Evolutionary conservation across 805 yeast genomes (phyloP).

Genomic region (Metschnikowia peoriensis): DNA sequence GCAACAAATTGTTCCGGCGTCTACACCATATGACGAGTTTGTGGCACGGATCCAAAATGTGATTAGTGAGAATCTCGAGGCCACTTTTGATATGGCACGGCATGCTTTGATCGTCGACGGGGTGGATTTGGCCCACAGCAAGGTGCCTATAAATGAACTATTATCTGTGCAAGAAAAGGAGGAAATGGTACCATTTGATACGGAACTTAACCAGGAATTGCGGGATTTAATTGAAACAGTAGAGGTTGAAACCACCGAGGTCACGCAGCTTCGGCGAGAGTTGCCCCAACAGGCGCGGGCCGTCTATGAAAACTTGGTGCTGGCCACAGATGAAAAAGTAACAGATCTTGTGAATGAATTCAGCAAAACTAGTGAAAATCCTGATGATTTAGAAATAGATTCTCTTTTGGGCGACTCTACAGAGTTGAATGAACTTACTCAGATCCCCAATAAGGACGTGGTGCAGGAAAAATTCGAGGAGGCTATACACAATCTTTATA

Average conservation of each 20-base stretch:
- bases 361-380: conserved; percentile 10
- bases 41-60: conserved; percentile 41
- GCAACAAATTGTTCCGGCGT: conserved; percentile 47
- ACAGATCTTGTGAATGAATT: conserved; percentile 25
- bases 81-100: conserved; percentile 56
- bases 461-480: conserved; percentile 26
- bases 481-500: conserved; percentile 28
- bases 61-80: conserved; percentile 47
- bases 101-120: conserved; percentile 62
- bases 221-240: conserved; percentile 56
- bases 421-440: neutral
- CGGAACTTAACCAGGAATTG: conserved; percentile 56
- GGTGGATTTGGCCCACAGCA: conserved; percentile 29
- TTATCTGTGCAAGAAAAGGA: conserved; percentile 30
- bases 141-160: conserved; percentile 21
- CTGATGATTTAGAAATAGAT: neutral
- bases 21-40: conserved; percentile 43
- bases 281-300: conserved; percentile 45
- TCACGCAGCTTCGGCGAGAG: conserved; percentile 53
- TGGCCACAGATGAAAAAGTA: conserved; percentile 30
- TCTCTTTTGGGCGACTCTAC: neutral
- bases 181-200: conserved; percentile 69
- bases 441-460: conserved; percentile 14
- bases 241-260: conserved; percentile 59
- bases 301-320: conserved; percentile 35